Evolutionary conservation across 2,329 filamentous ascomycete genomes (phyloP).

Genomic region (Drechslera avenae): DNA sequence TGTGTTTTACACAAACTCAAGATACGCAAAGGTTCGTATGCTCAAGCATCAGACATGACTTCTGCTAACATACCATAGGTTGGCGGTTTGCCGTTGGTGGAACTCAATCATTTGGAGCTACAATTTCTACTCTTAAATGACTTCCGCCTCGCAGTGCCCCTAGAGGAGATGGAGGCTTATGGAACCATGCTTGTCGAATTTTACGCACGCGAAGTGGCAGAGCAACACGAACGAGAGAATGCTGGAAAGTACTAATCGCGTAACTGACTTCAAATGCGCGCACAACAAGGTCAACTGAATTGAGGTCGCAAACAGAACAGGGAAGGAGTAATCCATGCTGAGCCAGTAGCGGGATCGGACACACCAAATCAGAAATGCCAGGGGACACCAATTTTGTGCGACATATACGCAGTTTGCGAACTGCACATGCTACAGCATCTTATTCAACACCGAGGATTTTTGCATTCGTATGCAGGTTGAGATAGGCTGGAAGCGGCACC

Average conservation of each 20-base stretch:
- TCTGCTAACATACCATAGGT: conserved; percentile 64
- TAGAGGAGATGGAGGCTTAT: conserved; percentile 95
- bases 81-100: conserved; percentile 85
- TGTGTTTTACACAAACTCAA: conserved; percentile 98
- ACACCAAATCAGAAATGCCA: background rate
- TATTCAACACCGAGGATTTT: conserved; percentile 7
- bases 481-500: background rate
- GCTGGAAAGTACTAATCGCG: conserved; percentile 21
- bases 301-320: background rate
- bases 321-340: background rate
- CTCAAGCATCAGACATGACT: background rate
- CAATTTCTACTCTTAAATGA: conserved; percentile 96
- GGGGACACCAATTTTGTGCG: conserved; percentile 11
- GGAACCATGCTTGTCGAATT: conserved; percentile 99
- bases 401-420: background rate
- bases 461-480: conserved; percentile 8
- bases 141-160: conserved; percentile 88
- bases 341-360: background rate
- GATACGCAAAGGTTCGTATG: conserved; percentile 89
- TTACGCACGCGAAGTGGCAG: conserved; percentile 87
- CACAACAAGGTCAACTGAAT: background rate
- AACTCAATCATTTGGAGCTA: conserved; percentile 93
- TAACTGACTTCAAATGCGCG: background rate
- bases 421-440: conserved; percentile 8
- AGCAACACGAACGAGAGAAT: conserved; percentile 56